Evolutionary conservation across 495 filamentous ascomycete species (phyloP), one percentile per base, ranked within the genome.

Genomic region (Lasiosphaeria miniovina): DNA sequence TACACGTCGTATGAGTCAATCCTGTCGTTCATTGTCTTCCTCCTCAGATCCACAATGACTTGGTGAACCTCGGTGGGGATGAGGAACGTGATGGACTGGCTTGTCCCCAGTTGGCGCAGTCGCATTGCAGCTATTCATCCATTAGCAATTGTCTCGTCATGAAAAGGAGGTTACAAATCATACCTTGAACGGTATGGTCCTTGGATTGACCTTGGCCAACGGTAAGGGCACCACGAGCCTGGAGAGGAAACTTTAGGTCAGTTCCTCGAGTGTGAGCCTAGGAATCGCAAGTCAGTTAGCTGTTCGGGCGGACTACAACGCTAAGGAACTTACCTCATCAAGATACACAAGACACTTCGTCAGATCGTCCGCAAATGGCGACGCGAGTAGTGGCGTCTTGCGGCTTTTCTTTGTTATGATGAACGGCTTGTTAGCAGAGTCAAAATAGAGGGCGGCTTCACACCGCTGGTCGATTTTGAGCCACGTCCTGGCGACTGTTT

Each of bases 1-100:
- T 62, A 70, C 68, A 87, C 80, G 52, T 87, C 80, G 9, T 69
- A 62, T 0, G 81, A 83, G 57, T 79, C 75, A 32, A 80, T 64
- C 0, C 10, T 0, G 6, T 67, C 53, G 3, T 33, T 12, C 0
- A 54, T 45, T 2, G 17, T 55, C 59, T 75, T 78, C 6, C 48
- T 32, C 36, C 68, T 57, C 11, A 73, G 63, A 48, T 76, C 71
- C 4, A 70, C 43, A 52, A 83, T 82, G 41, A 75, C 79, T 43
- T 77, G 79, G 17, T 82, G 69, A 4, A 79, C 81, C 57, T 75
- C 74, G 5, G 70, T 69, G 6, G 73, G 71, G 0, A 67, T 65
- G 45, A 76, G 78, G 52, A 82, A 77, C 1, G 59, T 69, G 11
- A 75, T 52, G 1, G 58, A 59, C 57, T 77, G 73, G 0, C 68